Evolutionary conservation across 75 land plant genomes (phyloP), one percentile per base, ranked within the genome.

Genomic region (Cupressus sempervirens): DNA sequence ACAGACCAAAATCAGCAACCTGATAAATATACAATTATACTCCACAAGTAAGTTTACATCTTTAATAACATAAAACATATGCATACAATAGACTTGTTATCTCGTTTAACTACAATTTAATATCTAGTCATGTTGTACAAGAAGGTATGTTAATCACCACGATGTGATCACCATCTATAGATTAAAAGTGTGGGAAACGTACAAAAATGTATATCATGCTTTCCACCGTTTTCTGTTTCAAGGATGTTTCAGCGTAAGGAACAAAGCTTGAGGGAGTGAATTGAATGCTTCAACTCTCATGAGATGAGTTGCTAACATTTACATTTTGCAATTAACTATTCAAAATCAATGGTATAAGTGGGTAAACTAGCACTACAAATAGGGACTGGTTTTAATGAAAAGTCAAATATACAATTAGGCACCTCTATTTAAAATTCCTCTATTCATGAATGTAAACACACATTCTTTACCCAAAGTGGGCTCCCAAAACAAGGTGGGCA

Each of bases 1-100:
- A 97, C 65, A 97, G 88, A 77, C 99, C 99, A 90, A 97, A 97
- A 88, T 97, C 99, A 48, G 99, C 97, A 88, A 97, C 99, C 99
- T 97, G 58, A 62, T 81, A n/a, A 48, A 84, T 34, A n/a, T n/a
- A 54, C 30, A 26, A 81, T 83, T 20, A 12, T 67, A 83, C 80
- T 75, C 26, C 75, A 83, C 13, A 30, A 35, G 29, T 53, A 36
- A 83, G 43, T 38, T 52, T 72, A 32, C 5, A 20, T 83, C n/a
- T 35, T 83, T 72, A 67, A 56, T 83, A 54, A 23, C 32, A 73
- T 40, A 83, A 23, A 79, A 79, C 29, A 79, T 1, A 76, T 76
- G n/a, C 30, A 10, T 14, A 79, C 50, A 23, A 43, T 11, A 12
- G 30, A 12, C 14, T 79, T 79, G 26, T 6, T 10, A 1, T 23